These are phyloP conservation scores for Prunella vulgaris DNA, from an alignment of 257 asterid species.

Conservation along the genomic window DNA sequence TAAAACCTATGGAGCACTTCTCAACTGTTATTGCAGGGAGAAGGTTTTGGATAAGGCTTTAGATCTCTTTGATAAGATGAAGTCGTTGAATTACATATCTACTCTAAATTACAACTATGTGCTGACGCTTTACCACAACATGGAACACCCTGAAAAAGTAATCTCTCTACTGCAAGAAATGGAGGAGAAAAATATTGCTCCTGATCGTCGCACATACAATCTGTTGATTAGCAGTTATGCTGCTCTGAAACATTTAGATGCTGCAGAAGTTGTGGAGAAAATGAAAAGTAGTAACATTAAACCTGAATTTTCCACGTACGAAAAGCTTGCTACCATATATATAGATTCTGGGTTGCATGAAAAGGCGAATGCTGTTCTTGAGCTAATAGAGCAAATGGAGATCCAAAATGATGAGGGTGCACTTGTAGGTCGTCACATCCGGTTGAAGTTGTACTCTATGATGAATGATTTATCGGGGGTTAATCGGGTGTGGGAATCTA, in stretches of 20 bases:
- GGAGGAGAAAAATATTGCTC: conserved; percentile 47
- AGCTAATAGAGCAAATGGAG: conserved; percentile 43
- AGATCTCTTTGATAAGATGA: conserved; percentile 54
- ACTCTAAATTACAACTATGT: conserved; percentile 59
- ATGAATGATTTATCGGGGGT: conserved; percentile 56
- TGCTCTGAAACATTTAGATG: conserved; percentile 38
- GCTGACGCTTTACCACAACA: conserved; percentile 39
- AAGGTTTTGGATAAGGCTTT: conserved; percentile 49
- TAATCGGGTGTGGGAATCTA: conserved; percentile 41
- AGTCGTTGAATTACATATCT: conserved; percentile 32
- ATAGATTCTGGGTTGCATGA: conserved; percentile 41
- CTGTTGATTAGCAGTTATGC: conserved; percentile 54
- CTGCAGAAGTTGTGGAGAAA: conserved; percentile 58
- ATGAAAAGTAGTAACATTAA: conserved; percentile 45
- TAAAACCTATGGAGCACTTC: conserved; percentile 73
- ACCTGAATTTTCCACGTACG: conserved; percentile 47
- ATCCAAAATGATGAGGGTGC: conserved; percentile 11
- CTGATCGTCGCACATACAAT: conserved; percentile 49
- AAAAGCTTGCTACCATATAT: conserved; percentile 57
- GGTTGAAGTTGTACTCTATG: conserved; percentile 45
- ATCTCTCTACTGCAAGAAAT: conserved; percentile 48
- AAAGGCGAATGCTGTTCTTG: conserved; percentile 43
- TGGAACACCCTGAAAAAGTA: conserved; percentile 43
- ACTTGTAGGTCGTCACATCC: conserved; percentile 30
- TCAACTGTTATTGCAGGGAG: conserved; percentile 53